phyloP scores from a whole-genome alignment of 164 flowering plant genomes.

The Vitis labrusca region DNA sequence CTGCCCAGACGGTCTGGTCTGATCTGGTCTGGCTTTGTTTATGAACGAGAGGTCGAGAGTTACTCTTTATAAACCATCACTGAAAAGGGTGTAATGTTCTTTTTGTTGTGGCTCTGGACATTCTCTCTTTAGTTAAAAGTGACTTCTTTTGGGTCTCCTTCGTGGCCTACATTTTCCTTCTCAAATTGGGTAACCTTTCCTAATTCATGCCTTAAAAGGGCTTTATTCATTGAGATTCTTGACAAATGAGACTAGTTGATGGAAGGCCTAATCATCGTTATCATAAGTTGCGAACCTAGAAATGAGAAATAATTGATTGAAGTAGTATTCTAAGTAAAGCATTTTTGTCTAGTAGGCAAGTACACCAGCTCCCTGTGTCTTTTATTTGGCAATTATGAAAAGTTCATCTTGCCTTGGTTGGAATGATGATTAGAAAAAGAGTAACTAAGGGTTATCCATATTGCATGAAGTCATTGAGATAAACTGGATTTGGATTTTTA shows the following conservation, averaged over 20 bases:
- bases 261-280: slow-evolving; percentile 19
- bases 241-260: background rate
- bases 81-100: slow-evolving; percentile 10
- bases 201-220: slow-evolving; percentile 28
- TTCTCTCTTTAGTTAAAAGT: slow-evolving; percentile 31
- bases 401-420: background rate
- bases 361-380: background rate
- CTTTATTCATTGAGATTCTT: slow-evolving; percentile 18
- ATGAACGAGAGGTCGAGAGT: slow-evolving; percentile 16
- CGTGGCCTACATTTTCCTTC: slow-evolving; percentile 59
- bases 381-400: slow-evolving; percentile 6
- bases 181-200: slow-evolving; percentile 40
- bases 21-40: slow-evolving; percentile 7
- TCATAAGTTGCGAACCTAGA: slow-evolving; percentile 16
- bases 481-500: no score
- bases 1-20: background rate
- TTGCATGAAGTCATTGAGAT: no score
- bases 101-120: slow-evolving; percentile 23
- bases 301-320: slow-evolving; percentile 11
- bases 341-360: slow-evolving; percentile 3
- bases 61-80: slow-evolving; percentile 30
- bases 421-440: background rate
- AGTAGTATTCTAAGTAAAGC: background rate
- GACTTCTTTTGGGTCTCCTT: slow-evolving; percentile 47
- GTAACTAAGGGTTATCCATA: background rate